Evolutionary conservation across 331 rosid genomes (phyloP), one percentile per base, ranked within the genome.

Genomic region (Dryas integrifolia): DNA sequence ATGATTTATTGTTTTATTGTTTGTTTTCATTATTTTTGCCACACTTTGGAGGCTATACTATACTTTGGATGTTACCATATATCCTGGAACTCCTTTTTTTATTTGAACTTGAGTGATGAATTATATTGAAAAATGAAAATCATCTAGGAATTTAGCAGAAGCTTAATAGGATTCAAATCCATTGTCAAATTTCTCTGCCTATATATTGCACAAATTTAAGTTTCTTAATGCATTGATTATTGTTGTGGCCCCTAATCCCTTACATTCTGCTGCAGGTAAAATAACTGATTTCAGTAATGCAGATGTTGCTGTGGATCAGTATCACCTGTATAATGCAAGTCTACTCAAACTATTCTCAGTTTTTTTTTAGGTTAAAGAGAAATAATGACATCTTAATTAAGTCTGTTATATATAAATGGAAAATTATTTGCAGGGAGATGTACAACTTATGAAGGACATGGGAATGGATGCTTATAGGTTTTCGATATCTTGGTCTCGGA

Each of bases 401-500:
- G 49, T 44, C 11, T 50, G 7, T 9, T 26, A 7, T 61, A 56
- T 43, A 48, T 56, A 45, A 62, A 15, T n/a, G 50, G 40, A 40
- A n/a, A 40, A 3, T 5, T 5, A 58, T n/a, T 26, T 74, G 70
- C 51, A 95, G 99, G 92, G 79, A 76, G 99, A 95, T 52, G 75
- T 92, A 45, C 88, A 88, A 58, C 93, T 88, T 11, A 89, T 95
- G 96, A 89, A 92, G 86, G 89, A 95, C 74, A 49, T 89, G 88
- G 97, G 97, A 65, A 58, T 88, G 90, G 96, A 88, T 73, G 96
- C 98, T 67, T 95, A 88, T 75, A 82, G 99, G 65, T 89, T 95
- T 76, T 95, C 99, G 57, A 95, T 95, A 77, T 86, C 97, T 24
- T 95, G 98, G 98, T 49, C 98, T 72, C 88, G 98, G 24, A 89